Evolutionary conservation across 2,329 filamentous ascomycete genomes (phyloP).

Genomic region (Dothideomycetes sp.): DNA sequence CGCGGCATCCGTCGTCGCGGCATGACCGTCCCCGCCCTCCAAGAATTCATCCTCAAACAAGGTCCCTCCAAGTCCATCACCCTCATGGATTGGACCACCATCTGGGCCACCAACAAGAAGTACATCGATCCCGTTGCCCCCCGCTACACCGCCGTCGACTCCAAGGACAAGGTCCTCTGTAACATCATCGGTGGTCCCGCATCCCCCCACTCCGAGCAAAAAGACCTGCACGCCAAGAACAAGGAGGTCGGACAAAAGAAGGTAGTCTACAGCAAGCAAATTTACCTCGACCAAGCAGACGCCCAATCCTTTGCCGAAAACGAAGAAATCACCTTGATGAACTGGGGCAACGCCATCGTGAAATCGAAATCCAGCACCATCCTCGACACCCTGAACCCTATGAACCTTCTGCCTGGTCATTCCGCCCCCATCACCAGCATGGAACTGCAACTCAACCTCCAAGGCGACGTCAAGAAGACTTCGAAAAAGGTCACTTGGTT

Average conservation of each 20-base stretch:
- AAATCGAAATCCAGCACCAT: conserved; percentile 51
- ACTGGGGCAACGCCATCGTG: conserved; percentile 86
- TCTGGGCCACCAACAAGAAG: conserved; percentile 42
- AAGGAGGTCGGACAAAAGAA: conserved; percentile 74
- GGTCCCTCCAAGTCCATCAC: conserved; percentile 72
- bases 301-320: conserved; percentile 69
- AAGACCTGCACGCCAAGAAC: conserved; percentile 86
- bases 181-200: conserved; percentile 19
- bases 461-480: conserved; percentile 89
- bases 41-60: conserved; percentile 73
- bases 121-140: conserved; percentile 36
- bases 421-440: conserved; percentile 53
- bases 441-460: conserved; percentile 78
- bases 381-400: conserved; percentile 27
- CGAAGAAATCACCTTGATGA: conserved; percentile 94
- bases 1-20: conserved; percentile 66
- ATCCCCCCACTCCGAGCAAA: conserved; percentile 55
- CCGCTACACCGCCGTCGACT: conserved; percentile 46
- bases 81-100: conserved; percentile 67
- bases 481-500: conserved; percentile 97
- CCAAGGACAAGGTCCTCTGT: conserved; percentile 61
- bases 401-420: conserved; percentile 37
- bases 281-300: conserved; percentile 81
- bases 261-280: conserved; percentile 64
- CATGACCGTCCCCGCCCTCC: conserved; percentile 64